Evolutionary conservation across 805 yeast genomes (phyloP).

Genomic region (Spathaspora gorwiae): DNA sequence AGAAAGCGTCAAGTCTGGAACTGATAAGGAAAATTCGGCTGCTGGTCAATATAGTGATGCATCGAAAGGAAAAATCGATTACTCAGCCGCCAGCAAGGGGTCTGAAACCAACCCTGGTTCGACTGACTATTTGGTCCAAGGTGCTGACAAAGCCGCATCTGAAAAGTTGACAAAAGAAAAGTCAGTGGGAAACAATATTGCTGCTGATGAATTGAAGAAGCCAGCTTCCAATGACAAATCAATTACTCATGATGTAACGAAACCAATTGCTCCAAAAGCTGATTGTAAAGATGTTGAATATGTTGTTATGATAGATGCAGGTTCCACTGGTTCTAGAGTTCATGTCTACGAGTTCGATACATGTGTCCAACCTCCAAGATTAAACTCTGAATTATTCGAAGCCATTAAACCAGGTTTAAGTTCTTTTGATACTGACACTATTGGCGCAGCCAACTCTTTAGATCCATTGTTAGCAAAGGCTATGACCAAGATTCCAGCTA

Average conservation of each 20-base stretch:
- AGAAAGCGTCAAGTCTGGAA: neutral
- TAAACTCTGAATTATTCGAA: conserved; percentile 74
- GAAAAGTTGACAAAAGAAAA: too few species aligned
- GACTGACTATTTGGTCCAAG: too few species aligned
- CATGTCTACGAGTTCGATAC: conserved; percentile 91
- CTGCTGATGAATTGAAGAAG: too few species aligned
- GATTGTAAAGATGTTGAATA: conserved; percentile 48
- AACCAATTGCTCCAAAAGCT: neutral
- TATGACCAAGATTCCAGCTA: conserved; percentile 67
- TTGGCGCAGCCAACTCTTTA: conserved; percentile 84
- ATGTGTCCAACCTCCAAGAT: conserved; percentile 77
- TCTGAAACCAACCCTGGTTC: too few species aligned
- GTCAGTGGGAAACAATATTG: too few species aligned
- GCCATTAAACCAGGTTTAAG: conserved; percentile 93
- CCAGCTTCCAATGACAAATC: neutral
- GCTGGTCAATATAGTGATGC: too few species aligned
- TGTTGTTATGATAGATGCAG: conserved; percentile 96
- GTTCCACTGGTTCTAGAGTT: conserved; percentile 94
- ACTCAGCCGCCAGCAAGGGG: too few species aligned
- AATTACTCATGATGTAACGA: neutral
- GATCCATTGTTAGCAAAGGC: conserved; percentile 81
- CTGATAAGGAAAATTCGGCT: neutral
- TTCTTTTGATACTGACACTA: conserved; percentile 71
- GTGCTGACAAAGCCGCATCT: too few species aligned
- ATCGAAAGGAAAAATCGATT: too few species aligned